These are phyloP conservation scores for Backusella sp. DNA, from an alignment of 192 early-diverging fungal genomes.

Conservation along the genomic window DNA sequence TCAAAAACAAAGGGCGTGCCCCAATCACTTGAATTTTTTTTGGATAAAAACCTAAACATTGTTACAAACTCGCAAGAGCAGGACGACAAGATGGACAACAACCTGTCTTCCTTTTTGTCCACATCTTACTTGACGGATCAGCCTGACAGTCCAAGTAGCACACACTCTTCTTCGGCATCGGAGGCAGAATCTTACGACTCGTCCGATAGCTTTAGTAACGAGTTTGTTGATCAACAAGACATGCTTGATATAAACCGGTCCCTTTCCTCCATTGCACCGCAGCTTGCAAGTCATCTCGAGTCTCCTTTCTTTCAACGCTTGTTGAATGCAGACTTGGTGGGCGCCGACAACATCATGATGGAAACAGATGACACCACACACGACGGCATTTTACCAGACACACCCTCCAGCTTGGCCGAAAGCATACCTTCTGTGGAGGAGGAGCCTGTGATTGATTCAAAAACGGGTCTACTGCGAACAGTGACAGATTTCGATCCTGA, in stretches of 20 bases:
- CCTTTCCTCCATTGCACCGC: constrained; percentile 11
- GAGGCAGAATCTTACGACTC: constrained; percentile 1
- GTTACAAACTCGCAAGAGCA: background rate
- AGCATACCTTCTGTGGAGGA: background rate
- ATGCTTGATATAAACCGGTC: background rate
- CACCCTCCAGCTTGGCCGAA: background rate
- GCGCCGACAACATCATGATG: background rate
- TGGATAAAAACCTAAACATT: constrained; percentile 11
- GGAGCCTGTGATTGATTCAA: constrained; percentile 1
- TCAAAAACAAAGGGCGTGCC: constrained; percentile 16
- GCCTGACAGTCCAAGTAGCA: background rate
- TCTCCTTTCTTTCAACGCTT: constrained; percentile 27
- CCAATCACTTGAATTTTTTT: constrained; percentile 5
- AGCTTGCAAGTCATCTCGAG: constrained; percentile 23
- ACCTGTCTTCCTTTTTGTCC: background rate
- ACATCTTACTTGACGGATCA: background rate
- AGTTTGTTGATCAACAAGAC: background rate
- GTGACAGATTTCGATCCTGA: constrained; percentile 2
- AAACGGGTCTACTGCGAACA: constrained; percentile 1
- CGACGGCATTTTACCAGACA: background rate
- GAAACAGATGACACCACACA: background rate
- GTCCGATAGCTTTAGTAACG: background rate
- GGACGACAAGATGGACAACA: background rate
- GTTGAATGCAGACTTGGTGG: constrained; percentile 9
- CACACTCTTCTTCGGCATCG: constrained; percentile 7